Conservation (phyloP, 805 yeast species). For the Dipodascus albidus region DNA sequence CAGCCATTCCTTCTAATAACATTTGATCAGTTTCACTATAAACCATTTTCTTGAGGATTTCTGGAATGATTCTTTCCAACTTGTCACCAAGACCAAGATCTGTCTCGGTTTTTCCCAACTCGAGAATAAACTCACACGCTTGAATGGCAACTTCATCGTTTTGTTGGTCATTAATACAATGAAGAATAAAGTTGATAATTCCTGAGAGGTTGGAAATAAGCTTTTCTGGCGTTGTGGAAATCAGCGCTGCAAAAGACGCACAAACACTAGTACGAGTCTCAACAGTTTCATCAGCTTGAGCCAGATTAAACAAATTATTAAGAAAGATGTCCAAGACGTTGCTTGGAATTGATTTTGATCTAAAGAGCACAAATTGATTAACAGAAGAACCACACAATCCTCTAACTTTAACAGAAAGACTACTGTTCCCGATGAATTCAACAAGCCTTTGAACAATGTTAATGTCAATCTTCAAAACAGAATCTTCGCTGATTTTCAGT, state of each 20-base stretch:
- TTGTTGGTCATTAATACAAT: constrained; percentile 38
- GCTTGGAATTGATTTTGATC: constrained; percentile 49
- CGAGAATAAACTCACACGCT: constrained; percentile 84
- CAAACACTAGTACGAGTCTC: constrained; percentile 67
- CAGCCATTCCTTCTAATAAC: constrained; percentile 51
- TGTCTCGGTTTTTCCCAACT: constrained; percentile 51
- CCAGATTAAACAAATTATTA: constrained; percentile 51
- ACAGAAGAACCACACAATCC: constrained; percentile 43
- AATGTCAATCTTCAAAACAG: constrained; percentile 38
- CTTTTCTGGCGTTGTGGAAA: constrained; percentile 73
- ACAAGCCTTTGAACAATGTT: constrained; percentile 25
- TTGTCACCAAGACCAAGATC: constrained; percentile 45
- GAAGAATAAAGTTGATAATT: constrained; percentile 78
- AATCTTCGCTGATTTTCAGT: constrained; percentile 84
- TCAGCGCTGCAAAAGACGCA: constrained; percentile 55
- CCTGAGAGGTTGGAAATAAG: constrained; percentile 72
- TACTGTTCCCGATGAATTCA: constrained; percentile 19
- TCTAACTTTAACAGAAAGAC: constrained; percentile 31
- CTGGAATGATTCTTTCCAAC: constrained; percentile 62
- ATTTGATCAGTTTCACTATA: constrained; percentile 75
- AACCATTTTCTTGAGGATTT: constrained; percentile 72
- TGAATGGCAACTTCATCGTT: constrained; percentile 63
- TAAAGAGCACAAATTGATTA: constrained; percentile 61
- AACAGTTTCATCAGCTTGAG: constrained; percentile 41
- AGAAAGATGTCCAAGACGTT: constrained; percentile 55